Evolutionary conservation across 352 stramenopile species (phyloP).

Genomic region (Globisporangium abappressorium): DNA sequence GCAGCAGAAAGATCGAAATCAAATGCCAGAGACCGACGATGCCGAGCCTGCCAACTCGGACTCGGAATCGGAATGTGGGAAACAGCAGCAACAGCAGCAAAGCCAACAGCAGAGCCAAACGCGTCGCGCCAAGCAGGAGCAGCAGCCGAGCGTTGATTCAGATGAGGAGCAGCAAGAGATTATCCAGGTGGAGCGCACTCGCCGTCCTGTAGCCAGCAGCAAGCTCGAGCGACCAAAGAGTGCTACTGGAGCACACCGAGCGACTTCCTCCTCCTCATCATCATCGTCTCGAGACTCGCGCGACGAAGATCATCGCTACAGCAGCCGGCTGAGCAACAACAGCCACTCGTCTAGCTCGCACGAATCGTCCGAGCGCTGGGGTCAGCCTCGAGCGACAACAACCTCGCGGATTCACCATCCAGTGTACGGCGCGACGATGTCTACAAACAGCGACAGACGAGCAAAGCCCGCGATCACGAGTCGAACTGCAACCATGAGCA

Average conservation of each 20-base stretch:
- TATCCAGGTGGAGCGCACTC: slow-evolving; percentile 40
- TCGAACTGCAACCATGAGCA: slow-evolving; percentile 14
- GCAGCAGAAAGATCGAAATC: slow-evolving; percentile 21
- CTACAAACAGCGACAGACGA: slow-evolving; percentile 24
- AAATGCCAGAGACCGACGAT: slow-evolving; percentile 37
- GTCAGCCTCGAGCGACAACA: slow-evolving; percentile 31
- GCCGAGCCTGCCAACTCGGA: slow-evolving; percentile 20
- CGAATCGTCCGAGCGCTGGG: slow-evolving; percentile 45
- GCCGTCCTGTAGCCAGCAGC: slow-evolving; percentile 20
- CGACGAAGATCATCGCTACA: slow-evolving; percentile 30
- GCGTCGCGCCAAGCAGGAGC: slow-evolving; percentile 15
- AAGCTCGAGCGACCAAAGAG: slow-evolving; percentile 51
- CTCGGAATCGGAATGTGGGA: slow-evolving; percentile 20
- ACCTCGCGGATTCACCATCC: slow-evolving; percentile 34
- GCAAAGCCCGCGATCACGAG: slow-evolving; percentile 18
- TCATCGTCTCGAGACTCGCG: slow-evolving; percentile 20
- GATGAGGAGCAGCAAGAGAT: slow-evolving; percentile 43
- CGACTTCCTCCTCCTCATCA: slow-evolving; percentile 12
- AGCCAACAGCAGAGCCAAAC: slow-evolving; percentile 18
- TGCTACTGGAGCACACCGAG: slow-evolving; percentile 16
- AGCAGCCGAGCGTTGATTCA: slow-evolving; percentile 26
- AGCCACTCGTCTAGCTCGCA: slow-evolving; percentile 30
- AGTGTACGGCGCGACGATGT: slow-evolving; percentile 40
- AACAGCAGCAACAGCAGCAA: too few relatives aligned
- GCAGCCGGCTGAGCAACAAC: slow-evolving; percentile 29